A percentile compares a stretch with the other conserved stretches of the same genome.
Evolutionary conservation across 1,284 basidiomycete genomes (phyloP).

Genomic region (Rugosomyces carneus): DNA sequence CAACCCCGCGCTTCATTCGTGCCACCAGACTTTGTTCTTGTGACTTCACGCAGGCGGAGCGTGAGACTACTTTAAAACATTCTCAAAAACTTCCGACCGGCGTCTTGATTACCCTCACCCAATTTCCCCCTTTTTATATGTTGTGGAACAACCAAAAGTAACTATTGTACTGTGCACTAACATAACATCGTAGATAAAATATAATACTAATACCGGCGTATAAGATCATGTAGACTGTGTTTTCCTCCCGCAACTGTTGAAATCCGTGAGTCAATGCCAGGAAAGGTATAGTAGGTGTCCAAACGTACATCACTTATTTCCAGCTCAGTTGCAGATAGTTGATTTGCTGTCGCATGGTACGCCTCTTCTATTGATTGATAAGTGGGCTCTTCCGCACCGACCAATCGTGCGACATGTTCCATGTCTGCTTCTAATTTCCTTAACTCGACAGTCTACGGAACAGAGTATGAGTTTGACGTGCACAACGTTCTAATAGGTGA

Average conservation of each 20-base stretch:
- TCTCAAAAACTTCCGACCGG: not conserved
- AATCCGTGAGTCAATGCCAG: no score
- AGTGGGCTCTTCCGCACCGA: not conserved
- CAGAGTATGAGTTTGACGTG: not conserved
- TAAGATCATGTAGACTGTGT: no score
- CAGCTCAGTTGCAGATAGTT: not conserved
- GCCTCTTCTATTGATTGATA: not conserved
- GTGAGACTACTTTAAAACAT: not conserved
- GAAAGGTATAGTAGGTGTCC: no score
- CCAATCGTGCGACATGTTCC: not conserved
- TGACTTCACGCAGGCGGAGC: constrained; percentile 47
- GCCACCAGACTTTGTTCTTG: constrained; percentile 53
- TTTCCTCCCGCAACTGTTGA: no score
- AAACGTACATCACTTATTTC: no score
- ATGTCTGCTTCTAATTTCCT: not conserved
- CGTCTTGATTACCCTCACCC: no score
- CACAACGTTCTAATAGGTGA: not conserved
- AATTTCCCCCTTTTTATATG: no score
- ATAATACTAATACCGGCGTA: no score
- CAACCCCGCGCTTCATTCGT: constrained; percentile 46
- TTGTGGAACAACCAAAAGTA: no score
- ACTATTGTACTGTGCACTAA: no score
- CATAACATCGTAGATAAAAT: no score
- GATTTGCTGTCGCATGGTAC: not conserved
- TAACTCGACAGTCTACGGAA: not conserved